phyloP scores from a whole-genome alignment of 1,284 basidiomycete species.

The Heterobasidion occidentale region DNA sequence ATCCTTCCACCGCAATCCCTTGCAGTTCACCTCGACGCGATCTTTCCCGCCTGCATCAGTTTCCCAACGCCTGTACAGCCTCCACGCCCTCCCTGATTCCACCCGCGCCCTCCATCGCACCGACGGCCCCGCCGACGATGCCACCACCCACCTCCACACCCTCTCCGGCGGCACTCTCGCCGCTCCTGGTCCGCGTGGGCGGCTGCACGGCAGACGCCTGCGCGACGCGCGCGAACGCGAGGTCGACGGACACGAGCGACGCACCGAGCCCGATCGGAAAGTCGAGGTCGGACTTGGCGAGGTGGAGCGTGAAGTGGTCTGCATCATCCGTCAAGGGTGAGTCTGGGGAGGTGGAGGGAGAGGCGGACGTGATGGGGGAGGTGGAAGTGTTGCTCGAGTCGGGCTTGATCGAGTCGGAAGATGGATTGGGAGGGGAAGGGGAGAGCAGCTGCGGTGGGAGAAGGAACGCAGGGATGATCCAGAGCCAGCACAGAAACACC shows the following conservation, averaged over 20 bases:
- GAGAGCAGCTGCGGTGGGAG: slow-evolving; percentile 38
- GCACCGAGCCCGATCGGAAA: slow-evolving; percentile 70
- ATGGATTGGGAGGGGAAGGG: not conserved
- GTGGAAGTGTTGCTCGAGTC: too few relatives aligned
- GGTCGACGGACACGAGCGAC: slow-evolving; percentile 54
- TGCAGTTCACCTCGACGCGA: too few relatives aligned
- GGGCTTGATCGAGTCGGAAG: too few relatives aligned
- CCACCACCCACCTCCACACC: slow-evolving; percentile 13
- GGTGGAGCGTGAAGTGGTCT: slow-evolving; percentile 24
- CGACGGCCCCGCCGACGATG: slow-evolving; percentile 17
- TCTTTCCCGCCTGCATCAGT: not conserved
- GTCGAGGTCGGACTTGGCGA: slow-evolving; percentile 60
- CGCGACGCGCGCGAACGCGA: slow-evolving; percentile 37
- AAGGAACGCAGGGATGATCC: slow-evolving; percentile 81
- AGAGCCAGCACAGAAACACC: slow-evolving; percentile 76
- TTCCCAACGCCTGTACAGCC: slow-evolving; percentile 2
- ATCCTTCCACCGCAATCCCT: not conserved
- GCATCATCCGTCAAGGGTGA: not conserved
- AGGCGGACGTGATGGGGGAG: too few relatives aligned
- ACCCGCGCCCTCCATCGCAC: slow-evolving; percentile 10
- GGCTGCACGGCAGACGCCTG: slow-evolving; percentile 17
- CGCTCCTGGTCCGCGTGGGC: slow-evolving; percentile 17
- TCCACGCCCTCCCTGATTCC: slow-evolving; percentile 1
- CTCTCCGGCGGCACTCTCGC: slow-evolving; percentile 13
- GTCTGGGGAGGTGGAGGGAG: too few relatives aligned